Base-by-base conservation (phyloP, 2,329 filamentous ascomycete species). In the Fusarium solani-melongenae region DNA sequence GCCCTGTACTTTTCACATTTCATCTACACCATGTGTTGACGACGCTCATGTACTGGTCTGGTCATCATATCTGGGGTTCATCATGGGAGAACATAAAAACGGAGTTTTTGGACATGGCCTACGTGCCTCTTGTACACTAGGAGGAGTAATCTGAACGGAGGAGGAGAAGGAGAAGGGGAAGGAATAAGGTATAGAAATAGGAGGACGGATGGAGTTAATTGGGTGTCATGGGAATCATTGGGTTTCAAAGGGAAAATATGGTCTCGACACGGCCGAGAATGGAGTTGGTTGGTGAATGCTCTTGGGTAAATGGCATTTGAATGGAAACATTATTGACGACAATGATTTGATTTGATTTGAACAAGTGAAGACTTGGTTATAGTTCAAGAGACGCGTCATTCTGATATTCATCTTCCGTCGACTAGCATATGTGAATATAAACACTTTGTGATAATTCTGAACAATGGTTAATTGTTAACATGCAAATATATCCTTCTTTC, bases 11-110 rank as follows among this genome's bases (percentile, higher is more conserved):
- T 75, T 73, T 39, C 62, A 60, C 69, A 8, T 56, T 56, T 56
- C 36, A 24, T 39, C 6, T 36, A 14, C 22, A 57, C n/a, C 24
- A 60, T 33, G 55, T 57, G 36, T 64, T 77, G 61, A 78, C 68
- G 75, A 78, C 58, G 68, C 64, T 76, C 70, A 78, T 66, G 74
- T 73, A 69, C 67, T 72, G 69, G 69, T 70, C 34, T 20, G 38
- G 9, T 41, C 67, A 65, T 64, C 44, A 67, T 60, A 63, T 64
- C 60, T 59, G 41, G 56, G 39, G 39, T 20, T 53, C 44, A 33
- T 46, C 39, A 71, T 64, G 64, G 57, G 57, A 67, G 68, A 31
- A 65, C 68, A 65, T 57, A 71, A 67, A 70, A 64, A 60, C 17
- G 27, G 64, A 39, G 34, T 36, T 38, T 41, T 55, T 27, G 22